Conservation (phyloP, 352 stramenopile species). For the Phytophthora boehmeriae region DNA sequence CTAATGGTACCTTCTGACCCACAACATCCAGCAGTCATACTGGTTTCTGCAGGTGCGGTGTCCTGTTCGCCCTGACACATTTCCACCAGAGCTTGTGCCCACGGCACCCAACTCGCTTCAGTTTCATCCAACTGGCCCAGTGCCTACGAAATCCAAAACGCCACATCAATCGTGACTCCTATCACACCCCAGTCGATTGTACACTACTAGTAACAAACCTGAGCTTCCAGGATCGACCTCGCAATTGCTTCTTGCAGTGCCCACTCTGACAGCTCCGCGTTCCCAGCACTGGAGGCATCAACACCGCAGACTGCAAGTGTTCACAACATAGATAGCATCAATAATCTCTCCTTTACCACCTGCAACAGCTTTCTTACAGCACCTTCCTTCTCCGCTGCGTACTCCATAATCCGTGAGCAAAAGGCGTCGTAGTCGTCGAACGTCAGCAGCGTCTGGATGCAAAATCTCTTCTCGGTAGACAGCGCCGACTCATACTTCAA, state of each 20-base stretch:
- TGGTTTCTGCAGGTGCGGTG: constrained; percentile 2
- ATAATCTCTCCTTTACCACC: not conserved
- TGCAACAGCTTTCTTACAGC: no score
- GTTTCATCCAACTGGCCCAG: constrained; percentile 55
- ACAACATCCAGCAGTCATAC: not conserved
- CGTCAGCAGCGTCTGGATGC: constrained; percentile 75
- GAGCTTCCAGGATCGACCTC: constrained; percentile 64
- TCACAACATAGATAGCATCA: not conserved
- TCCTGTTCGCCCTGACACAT: constrained; percentile 39
- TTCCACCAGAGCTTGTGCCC: constrained; percentile 65
- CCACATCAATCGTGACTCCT: not conserved
- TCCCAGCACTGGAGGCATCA: constrained; percentile 2
- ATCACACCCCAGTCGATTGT: not conserved
- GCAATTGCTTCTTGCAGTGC: constrained; percentile 72
- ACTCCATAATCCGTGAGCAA: constrained; percentile 59
- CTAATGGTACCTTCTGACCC: constrained; percentile 13
- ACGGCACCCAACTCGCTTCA: constrained; percentile 61
- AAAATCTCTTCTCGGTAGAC: constrained; percentile 56
- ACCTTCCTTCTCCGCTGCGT: constrained; percentile 51
- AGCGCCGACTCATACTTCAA: constrained; percentile 34
- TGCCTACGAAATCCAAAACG: constrained; percentile 27
- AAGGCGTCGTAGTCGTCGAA: constrained; percentile 77
- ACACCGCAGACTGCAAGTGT: constrained; percentile 19
- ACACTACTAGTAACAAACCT: constrained; percentile 28
- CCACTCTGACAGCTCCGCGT: constrained; percentile 56